Base-by-base conservation (phyloP, 805 yeast genomes). In the Sungouiozyma ichnusensis region DNA sequence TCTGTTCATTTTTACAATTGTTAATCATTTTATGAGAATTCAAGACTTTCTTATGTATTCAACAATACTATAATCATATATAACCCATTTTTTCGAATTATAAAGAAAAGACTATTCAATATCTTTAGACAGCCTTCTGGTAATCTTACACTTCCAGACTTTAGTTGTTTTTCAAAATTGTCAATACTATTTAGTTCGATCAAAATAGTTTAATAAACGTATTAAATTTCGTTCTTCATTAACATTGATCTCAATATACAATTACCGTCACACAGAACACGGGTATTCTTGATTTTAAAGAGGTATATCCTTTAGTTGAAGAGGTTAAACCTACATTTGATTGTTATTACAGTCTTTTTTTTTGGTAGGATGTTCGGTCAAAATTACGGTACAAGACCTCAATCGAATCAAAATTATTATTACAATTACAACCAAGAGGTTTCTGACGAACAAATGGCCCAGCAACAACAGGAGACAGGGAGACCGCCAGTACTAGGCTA, bases 401-500 rank as follows among this genome's bases (percentile, higher is more conserved):
- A 16, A 19, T 11, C 29, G 29, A 24, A 20, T 16, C 37, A 20
- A 11, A 32, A 27, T 29, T 24, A 19, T 18, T 19, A 38, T 32
- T 17, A 14, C 31, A 15, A 20, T 47, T 44, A 9, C 44, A 38
- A 15, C 38, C 41, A 20, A 43, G 40, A 16, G 41, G 43, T 19
- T 50, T 42, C 20, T 41, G 43, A 19, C 44, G 29, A 40, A 5
- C 38, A 44, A 1, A 39, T 27, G 35, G 46, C 45, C 27, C 35
- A 36, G 17, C 46, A 46, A 33, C 54, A 47, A 29, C 51, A 54
- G 20, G 29, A 24, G 6, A 52, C 58, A 16, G 48, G 57, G 11
- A 49, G 50, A 33, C 69, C 67, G 27, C 67, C 68, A 1, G 52
- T 57, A 3, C 62, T 63, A 2, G 60, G 53, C 38, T 66, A 65